Conservation (phyloP, 148 eudicot species). For the Rhododendron simsii region DNA sequence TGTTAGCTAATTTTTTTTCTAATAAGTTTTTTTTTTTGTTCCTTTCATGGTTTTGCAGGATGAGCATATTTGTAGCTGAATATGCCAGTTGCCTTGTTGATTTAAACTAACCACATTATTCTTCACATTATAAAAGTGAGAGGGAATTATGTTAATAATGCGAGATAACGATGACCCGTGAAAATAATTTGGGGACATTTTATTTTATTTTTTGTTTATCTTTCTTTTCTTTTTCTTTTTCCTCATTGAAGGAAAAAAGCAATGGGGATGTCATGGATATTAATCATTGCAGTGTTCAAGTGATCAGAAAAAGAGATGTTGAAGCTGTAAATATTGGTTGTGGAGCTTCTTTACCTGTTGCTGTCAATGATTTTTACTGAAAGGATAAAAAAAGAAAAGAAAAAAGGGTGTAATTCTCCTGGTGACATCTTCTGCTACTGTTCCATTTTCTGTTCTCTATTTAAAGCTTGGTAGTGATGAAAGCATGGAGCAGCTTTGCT, state of each 20-base stretch:
- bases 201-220: neutral
- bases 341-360: slow-evolving; percentile 9
- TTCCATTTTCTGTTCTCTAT: neutral
- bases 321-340: slow-evolving; percentile 4
- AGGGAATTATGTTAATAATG: neutral
- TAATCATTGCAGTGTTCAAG: neutral
- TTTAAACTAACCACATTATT: neutral
- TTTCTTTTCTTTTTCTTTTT: neutral
- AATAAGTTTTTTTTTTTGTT: too few relatives aligned
- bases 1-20: neutral
- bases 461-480: slow-evolving; percentile 2
- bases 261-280: neutral
- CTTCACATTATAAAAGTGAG: neutral
- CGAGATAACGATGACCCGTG: slow-evolving; percentile 8
- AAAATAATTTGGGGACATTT: neutral
- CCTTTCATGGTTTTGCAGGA: slow-evolving; percentile 22
- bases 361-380: neutral
- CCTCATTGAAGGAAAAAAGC: neutral
- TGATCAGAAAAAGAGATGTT: neutral
- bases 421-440: neutral
- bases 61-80: neutral
- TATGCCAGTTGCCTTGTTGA: neutral
- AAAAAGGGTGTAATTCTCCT: neutral
- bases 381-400: neutral
- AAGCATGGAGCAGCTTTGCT: slow-evolving; percentile 5